phyloP scores from a whole-genome alignment of 805 yeast genomes.

The Schizosaccharomyces pombe region DNA sequence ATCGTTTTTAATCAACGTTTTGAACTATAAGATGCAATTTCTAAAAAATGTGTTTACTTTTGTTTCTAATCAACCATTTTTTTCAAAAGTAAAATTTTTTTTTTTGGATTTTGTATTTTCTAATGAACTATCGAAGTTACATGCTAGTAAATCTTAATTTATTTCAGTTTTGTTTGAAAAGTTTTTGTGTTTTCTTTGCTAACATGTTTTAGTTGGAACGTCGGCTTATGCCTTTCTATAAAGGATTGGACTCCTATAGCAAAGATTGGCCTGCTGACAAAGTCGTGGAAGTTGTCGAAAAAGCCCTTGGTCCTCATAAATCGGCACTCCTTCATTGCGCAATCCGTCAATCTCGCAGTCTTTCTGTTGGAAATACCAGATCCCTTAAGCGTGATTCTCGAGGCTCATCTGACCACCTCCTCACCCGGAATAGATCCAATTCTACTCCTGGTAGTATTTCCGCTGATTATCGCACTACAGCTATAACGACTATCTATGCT shows the following conservation, averaged over 20 bases:
- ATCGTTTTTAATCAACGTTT: too few species aligned
- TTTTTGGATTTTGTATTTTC: not conserved
- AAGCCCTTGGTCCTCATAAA: not conserved
- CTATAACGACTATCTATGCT: constrained; percentile 13
- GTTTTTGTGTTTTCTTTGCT: not conserved
- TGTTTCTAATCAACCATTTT: not conserved
- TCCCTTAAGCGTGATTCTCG: not conserved
- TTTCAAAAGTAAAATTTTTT: too few species aligned
- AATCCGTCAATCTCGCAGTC: not conserved
- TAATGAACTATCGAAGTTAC: too few species aligned
- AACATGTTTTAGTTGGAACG: constrained; percentile 23
- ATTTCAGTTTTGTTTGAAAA: too few species aligned
- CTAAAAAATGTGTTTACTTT: not conserved
- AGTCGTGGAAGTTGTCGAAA: constrained; percentile 23
- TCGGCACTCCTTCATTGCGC: not conserved
- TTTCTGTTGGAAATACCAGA: not conserved
- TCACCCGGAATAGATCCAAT: constrained; percentile 6
- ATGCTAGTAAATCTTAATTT: too few species aligned
- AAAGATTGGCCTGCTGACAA: constrained; percentile 49
- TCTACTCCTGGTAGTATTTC: constrained; percentile 4
- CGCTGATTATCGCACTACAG: not conserved
- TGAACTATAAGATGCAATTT: not conserved
- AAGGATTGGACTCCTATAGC: constrained; percentile 66
- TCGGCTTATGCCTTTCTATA: constrained; percentile 66
- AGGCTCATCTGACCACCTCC: not conserved